Base-by-base conservation (phyloP, 257 asterid species). In the Dorcoceras hygrometricum region DNA sequence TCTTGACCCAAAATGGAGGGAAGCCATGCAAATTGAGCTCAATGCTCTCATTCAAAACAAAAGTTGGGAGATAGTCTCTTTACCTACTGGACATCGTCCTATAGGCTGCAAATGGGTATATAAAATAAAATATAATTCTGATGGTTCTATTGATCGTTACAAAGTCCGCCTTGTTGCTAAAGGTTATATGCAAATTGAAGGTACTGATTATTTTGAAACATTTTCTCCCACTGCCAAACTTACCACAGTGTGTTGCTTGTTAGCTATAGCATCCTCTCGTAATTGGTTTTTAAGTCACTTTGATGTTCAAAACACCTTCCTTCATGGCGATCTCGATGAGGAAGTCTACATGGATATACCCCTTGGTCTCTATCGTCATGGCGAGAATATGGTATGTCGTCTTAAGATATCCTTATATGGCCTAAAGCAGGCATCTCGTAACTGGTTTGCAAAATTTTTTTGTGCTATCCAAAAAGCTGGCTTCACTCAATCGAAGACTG, bases 191-290 rank as follows among this genome's bases (percentile, higher is more conserved):
- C 51, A 39, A 14, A n/a, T 39, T 14, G 3, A 39, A 11, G 19
- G 51, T 0, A 0, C 14, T 0, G 19, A 39, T 0, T 39, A 0
- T 0, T 19, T 3, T 3, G n/a, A 39, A 0, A 14, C 51, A 0
- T 39, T 39, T 14, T 39, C 51, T 0, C 51, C 51, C 0, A 6
- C 3, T 0, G 19, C 51, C 1, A 39, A 39, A 0, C 12, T 39
- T 2, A 14, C 6, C 0, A 39, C 51, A 0, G 51, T 39, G 0
- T 0, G 51, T 3, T 39, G 19, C 0, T 2, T 39, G 0, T 2
- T 39, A 0, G 4, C 2, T 0, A 5, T 39, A 0, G 51, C 6
- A 0, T 5, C 19, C 51, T 11, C 14, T 1, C 14, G 0, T 0
- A 2, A 3, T 12, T 39, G n/a, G 50, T 1, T 0, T 0, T 39